Base-by-base conservation (phyloP, 495 filamentous ascomycete genomes). In the Tuber indicum region DNA sequence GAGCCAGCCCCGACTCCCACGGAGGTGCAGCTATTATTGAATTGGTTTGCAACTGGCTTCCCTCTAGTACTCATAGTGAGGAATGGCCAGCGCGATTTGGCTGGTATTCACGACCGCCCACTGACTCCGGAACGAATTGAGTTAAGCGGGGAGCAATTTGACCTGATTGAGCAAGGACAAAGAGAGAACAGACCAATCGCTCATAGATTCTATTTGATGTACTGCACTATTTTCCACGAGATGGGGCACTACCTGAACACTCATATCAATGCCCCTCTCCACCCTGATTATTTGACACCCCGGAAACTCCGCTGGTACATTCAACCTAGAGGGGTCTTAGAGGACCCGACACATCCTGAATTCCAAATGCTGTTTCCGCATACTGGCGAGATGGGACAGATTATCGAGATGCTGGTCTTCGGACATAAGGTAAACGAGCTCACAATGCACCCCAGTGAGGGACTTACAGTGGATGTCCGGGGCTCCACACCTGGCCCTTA, bases 161-260 rank as follows among this genome's bases (percentile, higher is more conserved):
- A 80, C 45, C 46, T 46, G 36, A 80, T 80, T 45, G 78, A 80
- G 66, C 49, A 76, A 26, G 43, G 72, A 43, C 78, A 80, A 17
- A 66, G 78, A 45, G 6, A 47, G 26, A 49, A n/a, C 14, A 73
- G 12, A 72, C 78, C 78, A n/a, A 52, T 49, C 45, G 78, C 49
- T 6, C 78, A 80, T 69, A 47, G 79, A n/a, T 75, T 80, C n/a
- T 80, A 80, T 52, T 70, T 73, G 43, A 43, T 69, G 26, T 72
- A 79, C 47, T 49, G 71, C 16, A 70, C 79, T 2, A 9, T 80
- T 17, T 47, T 74, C 45, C 78, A 80, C 72, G 78, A 80, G 47
- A 76, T 80, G 62, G 78, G 71, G 3, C 78, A 80, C 74, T 80
- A 80, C 41, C 78, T 80, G 39, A 80, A 80, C 62, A 80, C 78